Evolutionary conservation across 129 eudicot species (phyloP).

Genomic region (sunflower (Helianthus annuus)): DNA sequence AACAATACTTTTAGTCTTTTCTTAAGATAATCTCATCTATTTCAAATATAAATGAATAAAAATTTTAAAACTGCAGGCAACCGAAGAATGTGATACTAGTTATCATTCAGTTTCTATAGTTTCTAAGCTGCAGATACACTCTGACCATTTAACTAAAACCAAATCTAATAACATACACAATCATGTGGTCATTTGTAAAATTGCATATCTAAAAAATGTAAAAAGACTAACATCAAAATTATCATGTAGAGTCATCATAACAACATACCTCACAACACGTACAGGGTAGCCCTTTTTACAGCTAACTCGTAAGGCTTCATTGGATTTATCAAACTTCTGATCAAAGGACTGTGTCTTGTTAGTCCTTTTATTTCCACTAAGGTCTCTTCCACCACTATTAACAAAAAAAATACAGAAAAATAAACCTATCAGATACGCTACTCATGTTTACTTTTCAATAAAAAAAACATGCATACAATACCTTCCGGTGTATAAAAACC

Average conservation of each 20-base stretch:
- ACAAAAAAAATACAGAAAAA: not conserved
- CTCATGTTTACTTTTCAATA: not conserved
- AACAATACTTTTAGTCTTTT: not conserved
- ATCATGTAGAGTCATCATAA: not conserved
- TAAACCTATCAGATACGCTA: too few species aligned
- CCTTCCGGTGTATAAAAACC: constrained; percentile 92
- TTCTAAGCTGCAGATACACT: not conserved
- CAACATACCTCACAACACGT: constrained; percentile 81
- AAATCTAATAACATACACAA: not conserved
- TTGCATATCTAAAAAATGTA: not conserved
- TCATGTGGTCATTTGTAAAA: not conserved
- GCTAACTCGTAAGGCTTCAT: constrained; percentile 82
- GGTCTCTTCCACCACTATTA: constrained; percentile 86
- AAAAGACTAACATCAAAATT: not conserved
- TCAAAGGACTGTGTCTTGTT: constrained; percentile 88
- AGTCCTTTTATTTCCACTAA: constrained; percentile 89
- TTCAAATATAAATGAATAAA: not conserved
- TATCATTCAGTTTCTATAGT: not conserved
- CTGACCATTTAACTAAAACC: not conserved
- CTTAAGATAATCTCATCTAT: not conserved
- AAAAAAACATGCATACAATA: constrained; percentile 6
- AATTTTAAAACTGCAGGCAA: not conserved
- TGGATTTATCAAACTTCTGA: constrained; percentile 67
- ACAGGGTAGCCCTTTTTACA: constrained; percentile 90
- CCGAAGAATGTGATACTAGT: not conserved